phyloP scores from a whole-genome alignment of 164 flowering plant genomes.

The Kalanchoe fedtschenkoi region DNA sequence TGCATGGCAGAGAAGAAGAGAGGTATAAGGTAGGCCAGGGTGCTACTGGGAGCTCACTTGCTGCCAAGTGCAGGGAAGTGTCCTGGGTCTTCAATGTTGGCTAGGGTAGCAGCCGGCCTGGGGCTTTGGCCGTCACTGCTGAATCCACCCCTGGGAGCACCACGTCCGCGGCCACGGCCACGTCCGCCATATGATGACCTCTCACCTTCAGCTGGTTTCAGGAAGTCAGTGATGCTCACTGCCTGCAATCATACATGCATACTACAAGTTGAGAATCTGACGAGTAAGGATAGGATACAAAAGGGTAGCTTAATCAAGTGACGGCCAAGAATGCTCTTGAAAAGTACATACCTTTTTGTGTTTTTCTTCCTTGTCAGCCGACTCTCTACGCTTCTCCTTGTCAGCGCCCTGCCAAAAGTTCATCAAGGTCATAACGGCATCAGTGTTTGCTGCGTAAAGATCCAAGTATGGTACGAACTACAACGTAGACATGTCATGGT shows the following conservation, averaged over 20 bases:
- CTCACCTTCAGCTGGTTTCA: conserved; percentile 86
- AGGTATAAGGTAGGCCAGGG: background rate
- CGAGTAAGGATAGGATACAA: background rate
- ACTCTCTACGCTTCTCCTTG: conserved; percentile 63
- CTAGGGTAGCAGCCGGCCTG: background rate
- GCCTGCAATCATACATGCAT: conserved; percentile 26
- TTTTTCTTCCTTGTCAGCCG: conserved; percentile 62
- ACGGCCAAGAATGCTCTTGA: too few relatives aligned
- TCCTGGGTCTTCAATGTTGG: conserved; percentile 23
- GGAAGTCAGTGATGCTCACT: conserved; percentile 74
- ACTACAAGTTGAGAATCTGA: background rate
- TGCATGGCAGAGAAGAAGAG: background rate
- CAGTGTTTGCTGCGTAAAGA: too few relatives aligned
- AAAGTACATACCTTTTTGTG: conserved; percentile 50
- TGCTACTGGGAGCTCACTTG: conserved; percentile 13
- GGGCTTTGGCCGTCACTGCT: conserved; percentile 9
- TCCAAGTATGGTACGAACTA: background rate
- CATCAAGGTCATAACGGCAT: conserved; percentile 1
- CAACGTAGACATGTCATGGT: background rate
- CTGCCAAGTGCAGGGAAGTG: conserved; percentile 32
- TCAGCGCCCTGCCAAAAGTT: conserved; percentile 50
- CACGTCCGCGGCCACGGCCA: conserved; percentile 75
- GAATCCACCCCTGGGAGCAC: conserved; percentile 64
- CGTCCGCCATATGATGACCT: conserved; percentile 40
- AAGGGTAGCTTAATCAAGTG: too few relatives aligned